phyloP scores from a whole-genome alignment of 202 grass and related monocot species.

The Tripidium arundinaceum region DNA sequence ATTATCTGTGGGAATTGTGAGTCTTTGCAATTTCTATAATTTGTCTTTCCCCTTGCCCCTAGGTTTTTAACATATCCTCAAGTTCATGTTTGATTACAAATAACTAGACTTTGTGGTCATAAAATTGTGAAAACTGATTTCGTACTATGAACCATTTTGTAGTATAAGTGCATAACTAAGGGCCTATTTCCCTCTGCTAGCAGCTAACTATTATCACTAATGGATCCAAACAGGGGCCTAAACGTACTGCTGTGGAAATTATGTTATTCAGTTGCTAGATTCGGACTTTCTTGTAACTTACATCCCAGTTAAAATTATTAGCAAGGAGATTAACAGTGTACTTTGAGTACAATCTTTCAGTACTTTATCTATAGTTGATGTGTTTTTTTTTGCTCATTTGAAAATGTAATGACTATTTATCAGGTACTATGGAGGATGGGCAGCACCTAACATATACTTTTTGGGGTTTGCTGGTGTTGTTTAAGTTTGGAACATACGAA shows the following conservation, averaged over 20 bases:
- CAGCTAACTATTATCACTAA: too few species aligned
- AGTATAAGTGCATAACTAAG: neutral
- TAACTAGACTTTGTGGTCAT: neutral
- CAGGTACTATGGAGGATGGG: constrained; percentile 98
- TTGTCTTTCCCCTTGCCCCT: neutral
- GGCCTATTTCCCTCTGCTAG: neutral
- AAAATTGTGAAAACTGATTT: neutral
- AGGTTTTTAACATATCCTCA: neutral
- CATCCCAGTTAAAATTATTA: neutral
- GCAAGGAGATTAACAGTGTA: neutral
- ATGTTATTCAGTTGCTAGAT: too few species aligned
- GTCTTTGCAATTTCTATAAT: constrained; percentile 17
- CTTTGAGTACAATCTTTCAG: neutral
- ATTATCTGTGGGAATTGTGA: constrained; percentile 95
- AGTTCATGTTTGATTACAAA: neutral
- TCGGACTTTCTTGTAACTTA: neutral
- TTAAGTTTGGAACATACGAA: constrained; percentile 85
- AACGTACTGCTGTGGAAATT: too few species aligned
- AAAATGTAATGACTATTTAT: constrained; percentile 20
- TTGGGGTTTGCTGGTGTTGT: constrained; percentile 84
- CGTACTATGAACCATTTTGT: neutral
- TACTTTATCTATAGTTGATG: neutral
- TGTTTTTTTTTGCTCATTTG: constrained; percentile 4
- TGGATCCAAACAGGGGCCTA: too few species aligned
- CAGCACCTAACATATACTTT: constrained; percentile 94